Base-by-base conservation (phyloP, 768 basidiomycete genomes). In the Pleurotus djamor region DNA sequence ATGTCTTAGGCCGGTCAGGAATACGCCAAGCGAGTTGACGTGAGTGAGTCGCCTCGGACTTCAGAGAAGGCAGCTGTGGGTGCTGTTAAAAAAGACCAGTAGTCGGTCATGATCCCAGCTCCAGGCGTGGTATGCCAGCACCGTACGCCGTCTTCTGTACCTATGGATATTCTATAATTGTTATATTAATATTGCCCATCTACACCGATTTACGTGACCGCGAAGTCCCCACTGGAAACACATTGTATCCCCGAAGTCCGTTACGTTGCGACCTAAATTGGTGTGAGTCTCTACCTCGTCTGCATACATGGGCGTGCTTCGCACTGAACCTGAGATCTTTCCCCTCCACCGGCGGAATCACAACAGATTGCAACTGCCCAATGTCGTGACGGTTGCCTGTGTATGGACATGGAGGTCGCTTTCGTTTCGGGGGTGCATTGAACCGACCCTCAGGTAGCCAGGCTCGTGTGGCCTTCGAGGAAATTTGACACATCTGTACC, bases 1-100 rank as follows among this genome's bases (percentile, higher is more conserved):
- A 58, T 36, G 28, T 61, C 56, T 16, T 74, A 95, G 87, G 87
- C 84, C 58, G 94, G 93, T 17, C 92, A 95, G 68, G 93, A 92
- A 76, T 95, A 89, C 67, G 91, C 90, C 33, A 78, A 76, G 60
- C 84, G 89, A 33, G 63, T 75, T 50, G 91, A 91, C 66, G 80
- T 80, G 44, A 78, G 74, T 62, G 78, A 75, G 58, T 59, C 72
- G n/a, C 71, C 74, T 41, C 69, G 69, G 49, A 71, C 68, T 47
- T 68, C 70, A 64, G 64, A 69, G 66, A 67, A 69, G 64, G 58
- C 62, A 43, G 65, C 63, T 7, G 63, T 60, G 32, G 60, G 66
- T 16, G 63, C 55, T 47, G 71, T 68, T 64, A 78, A 79, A 68
- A 80, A 80, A 67, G 70, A 74, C 43, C 75, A 78, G 62, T 79